phyloP scores from a whole-genome alignment of 345 rosid species.

The Theobroma cacao region DNA sequence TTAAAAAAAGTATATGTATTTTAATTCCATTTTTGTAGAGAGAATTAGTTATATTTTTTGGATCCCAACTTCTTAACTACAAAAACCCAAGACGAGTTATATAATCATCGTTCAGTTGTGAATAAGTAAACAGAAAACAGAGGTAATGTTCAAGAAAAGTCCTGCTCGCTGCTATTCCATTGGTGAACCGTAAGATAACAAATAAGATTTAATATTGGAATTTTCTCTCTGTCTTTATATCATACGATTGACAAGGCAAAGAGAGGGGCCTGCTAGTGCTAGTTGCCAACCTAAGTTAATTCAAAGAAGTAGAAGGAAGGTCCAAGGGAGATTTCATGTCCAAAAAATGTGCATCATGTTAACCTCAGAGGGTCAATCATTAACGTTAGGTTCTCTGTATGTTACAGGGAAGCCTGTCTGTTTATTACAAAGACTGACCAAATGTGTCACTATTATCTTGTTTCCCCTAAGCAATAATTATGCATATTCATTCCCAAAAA shows the following conservation, averaged over 20 bases:
- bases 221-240: no score
- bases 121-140: not conserved
- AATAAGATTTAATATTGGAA: no score
- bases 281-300: no score
- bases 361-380: not conserved
- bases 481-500: not conserved
- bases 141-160: no score
- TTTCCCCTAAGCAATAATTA: not conserved
- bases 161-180: no score
- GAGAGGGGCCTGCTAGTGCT: no score
- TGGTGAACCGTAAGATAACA: no score
- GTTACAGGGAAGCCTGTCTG: not conserved
- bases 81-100: not conserved
- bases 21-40: not conserved
- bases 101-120: not conserved
- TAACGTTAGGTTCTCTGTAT: not conserved
- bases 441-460: not conserved
- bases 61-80: not conserved
- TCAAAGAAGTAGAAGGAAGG: no score
- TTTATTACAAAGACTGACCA: not conserved
- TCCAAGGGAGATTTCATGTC: not conserved
- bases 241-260: no score
- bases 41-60: not conserved
- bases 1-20: no score
- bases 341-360: not conserved